These are phyloP conservation scores for Marchantia paleacea DNA, from an alignment of 225 moss, liverwort and hornwort species.

Conservation along the genomic window DNA sequence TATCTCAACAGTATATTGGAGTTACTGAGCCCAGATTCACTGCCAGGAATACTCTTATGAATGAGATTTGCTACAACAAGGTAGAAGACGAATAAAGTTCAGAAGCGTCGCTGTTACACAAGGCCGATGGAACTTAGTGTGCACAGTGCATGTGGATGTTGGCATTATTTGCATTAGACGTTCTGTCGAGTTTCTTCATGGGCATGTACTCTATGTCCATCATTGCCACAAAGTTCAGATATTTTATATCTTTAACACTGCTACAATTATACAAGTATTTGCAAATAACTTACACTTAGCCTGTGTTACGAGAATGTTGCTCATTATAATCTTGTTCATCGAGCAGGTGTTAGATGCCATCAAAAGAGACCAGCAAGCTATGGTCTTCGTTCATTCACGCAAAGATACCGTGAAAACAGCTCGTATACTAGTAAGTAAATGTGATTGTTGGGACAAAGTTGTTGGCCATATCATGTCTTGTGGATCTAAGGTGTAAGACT, in stretches of 20 bases:
- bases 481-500: too few relatives aligned
- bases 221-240: too few relatives aligned
- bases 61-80: slow-evolving; percentile 93
- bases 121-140: too few relatives aligned
- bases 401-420: slow-evolving; percentile 99
- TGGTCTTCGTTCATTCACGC: slow-evolving; percentile 95
- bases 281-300: neutral
- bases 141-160: too few relatives aligned
- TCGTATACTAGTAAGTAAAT: slow-evolving; percentile 60
- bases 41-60: slow-evolving; percentile 85
- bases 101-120: too few relatives aligned
- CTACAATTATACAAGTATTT: neutral
- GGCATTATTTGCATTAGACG: neutral
- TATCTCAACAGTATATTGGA: slow-evolving; percentile 96
- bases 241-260: too few relatives aligned
- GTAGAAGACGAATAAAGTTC: slow-evolving; percentile 26
- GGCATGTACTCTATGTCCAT: too few relatives aligned
- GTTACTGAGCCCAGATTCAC: slow-evolving; percentile 84
- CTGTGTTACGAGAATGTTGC: neutral
- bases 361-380: slow-evolving; percentile 82
- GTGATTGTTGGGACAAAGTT: neutral
- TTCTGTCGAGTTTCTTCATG: too few relatives aligned
- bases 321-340: neutral
- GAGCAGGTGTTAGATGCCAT: slow-evolving; percentile 79
- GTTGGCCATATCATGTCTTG: neutral